phyloP scores from a whole-genome alignment of 1,139 yeast species.

The Ashbya aceris region DNA sequence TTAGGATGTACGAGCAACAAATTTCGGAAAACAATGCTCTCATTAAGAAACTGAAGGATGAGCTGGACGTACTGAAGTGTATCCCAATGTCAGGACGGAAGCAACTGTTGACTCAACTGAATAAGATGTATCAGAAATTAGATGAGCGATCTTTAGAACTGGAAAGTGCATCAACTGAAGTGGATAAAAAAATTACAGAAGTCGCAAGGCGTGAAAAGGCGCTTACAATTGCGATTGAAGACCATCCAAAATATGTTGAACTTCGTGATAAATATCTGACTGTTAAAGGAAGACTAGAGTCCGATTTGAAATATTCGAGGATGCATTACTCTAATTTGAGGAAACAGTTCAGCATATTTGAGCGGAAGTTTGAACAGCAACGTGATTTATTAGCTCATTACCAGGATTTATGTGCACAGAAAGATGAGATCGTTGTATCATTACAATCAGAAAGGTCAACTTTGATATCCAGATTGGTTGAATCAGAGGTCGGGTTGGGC shows the following conservation, averaged over 20 bases:
- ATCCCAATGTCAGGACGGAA: background rate
- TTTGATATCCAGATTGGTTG: background rate
- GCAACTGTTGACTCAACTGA: background rate
- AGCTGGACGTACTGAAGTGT: background rate
- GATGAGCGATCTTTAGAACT: conserved; percentile 5
- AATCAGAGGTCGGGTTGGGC: no score
- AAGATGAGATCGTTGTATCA: conserved; percentile 1
- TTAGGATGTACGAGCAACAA: background rate
- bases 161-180: background rate
- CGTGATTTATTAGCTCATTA: background rate
- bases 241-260: conserved; percentile 2
- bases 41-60: background rate
- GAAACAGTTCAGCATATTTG: background rate
- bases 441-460: conserved; percentile 1
- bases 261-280: background rate
- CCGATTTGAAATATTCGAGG: conserved; percentile 1
- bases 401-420: background rate
- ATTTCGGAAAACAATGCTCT: background rate
- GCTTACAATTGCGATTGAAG: background rate
- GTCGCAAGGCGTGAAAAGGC: background rate
- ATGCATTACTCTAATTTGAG: background rate
- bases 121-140: background rate
- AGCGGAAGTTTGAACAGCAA: background rate
- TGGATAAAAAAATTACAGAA: background rate
- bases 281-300: conserved; percentile 1